Conservation (phyloP, 129 eudicot species). For the Glebionis coronaria region DNA sequence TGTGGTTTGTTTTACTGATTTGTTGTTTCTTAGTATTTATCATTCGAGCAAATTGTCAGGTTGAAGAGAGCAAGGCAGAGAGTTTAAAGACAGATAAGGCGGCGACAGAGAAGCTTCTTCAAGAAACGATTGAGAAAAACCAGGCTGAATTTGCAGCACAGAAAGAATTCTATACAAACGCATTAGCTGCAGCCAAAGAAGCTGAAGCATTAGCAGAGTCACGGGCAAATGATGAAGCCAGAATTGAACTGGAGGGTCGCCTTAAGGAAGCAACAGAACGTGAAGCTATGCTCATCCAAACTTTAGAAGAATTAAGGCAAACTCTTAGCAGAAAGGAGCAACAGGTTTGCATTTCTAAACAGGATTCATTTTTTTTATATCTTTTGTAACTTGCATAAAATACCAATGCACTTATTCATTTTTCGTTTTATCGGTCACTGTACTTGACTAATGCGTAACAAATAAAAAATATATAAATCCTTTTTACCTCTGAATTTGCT, state of each 20-base stretch:
- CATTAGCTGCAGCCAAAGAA: slow-evolving; percentile 84
- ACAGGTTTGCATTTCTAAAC: slow-evolving; percentile 55
- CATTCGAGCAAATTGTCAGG: slow-evolving; percentile 37
- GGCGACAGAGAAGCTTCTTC: slow-evolving; percentile 88
- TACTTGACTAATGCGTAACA: too few species aligned
- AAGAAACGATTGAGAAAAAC: slow-evolving; percentile 92
- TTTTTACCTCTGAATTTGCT: neutral
- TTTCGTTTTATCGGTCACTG: too few species aligned
- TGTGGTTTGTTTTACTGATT: neutral
- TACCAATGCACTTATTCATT: too few species aligned
- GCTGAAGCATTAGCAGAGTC: slow-evolving; percentile 95
- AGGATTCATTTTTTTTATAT: neutral
- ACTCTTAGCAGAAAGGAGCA: slow-evolving; percentile 93
- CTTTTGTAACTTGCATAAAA: too few species aligned
- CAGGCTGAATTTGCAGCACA: slow-evolving; percentile 82
- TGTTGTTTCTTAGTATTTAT: slow-evolving; percentile 1
- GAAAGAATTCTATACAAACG: slow-evolving; percentile 77
- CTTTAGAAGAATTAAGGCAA: slow-evolving; percentile 92
- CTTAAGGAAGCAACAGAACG: slow-evolving; percentile 85
- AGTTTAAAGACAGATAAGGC: slow-evolving; percentile 81
- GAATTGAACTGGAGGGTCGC: slow-evolving; percentile 75
- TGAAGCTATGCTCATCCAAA: slow-evolving; percentile 83
- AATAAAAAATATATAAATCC: neutral
- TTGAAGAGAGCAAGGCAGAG: slow-evolving; percentile 91
- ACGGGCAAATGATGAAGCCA: slow-evolving; percentile 87